phyloP scores from a whole-genome alignment of 2,329 filamentous ascomycete species.

The Fusarium pseudonygamai region DNA sequence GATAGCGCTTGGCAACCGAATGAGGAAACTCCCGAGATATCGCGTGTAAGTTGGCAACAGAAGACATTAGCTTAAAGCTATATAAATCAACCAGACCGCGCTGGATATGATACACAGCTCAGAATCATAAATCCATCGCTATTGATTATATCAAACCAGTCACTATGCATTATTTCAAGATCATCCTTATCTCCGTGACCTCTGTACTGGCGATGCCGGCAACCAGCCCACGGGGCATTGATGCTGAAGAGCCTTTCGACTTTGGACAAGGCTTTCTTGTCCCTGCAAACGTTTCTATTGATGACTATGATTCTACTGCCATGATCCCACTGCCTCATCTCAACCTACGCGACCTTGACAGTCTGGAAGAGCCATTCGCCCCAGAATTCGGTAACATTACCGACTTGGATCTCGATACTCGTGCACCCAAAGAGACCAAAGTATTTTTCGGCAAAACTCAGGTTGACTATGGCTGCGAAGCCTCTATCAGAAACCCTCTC shows the following conservation, averaged over 20 bases:
- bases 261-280: background rate
- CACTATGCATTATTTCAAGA: background rate
- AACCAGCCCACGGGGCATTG: background rate
- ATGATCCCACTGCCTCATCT: background rate
- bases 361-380: background rate
- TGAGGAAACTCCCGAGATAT: background rate
- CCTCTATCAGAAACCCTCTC: background rate
- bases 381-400: background rate
- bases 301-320: background rate
- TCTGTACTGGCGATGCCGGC: background rate
- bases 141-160: rapidly evolving
- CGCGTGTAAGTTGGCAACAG: rapidly evolving
- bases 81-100: background rate
- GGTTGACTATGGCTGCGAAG: background rate
- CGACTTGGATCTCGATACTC: background rate
- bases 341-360: background rate
- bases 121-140: rapidly evolving
- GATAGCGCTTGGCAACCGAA: background rate
- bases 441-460: background rate
- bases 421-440: background rate
- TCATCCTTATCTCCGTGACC: background rate
- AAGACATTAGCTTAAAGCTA: rapidly evolving
- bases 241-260: background rate
- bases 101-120: rapidly evolving
- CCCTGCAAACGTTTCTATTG: background rate